A percentile compares a stretch with the other conserved stretches of the same genome.
Conservation (phyloP, 352 stramenopile genomes). For the Phytophthora citricola region DNA sequence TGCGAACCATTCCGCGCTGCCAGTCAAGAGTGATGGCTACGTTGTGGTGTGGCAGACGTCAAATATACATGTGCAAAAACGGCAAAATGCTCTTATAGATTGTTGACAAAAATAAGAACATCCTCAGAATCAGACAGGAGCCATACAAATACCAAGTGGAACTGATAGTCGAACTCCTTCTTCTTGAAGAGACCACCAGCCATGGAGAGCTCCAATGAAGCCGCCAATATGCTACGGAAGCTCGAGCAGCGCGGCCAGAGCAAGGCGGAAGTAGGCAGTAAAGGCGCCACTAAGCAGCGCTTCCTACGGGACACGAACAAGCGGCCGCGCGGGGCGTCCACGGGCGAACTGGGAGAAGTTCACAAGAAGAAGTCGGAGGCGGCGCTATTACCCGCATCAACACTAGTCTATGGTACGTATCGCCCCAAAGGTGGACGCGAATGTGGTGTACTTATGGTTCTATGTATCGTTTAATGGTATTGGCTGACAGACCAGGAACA, state of each 20-base stretch:
- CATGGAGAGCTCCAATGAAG: slow-evolving; percentile 18
- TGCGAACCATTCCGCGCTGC: slow-evolving; percentile 67
- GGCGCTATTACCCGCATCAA: neutral
- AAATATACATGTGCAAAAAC: neutral
- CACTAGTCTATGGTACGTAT: slow-evolving; percentile 14
- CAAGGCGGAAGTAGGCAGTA: neutral
- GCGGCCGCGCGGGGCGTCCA: slow-evolving; percentile 22
- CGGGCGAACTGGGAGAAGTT: slow-evolving; percentile 7
- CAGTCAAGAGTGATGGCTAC: slow-evolving; percentile 16
- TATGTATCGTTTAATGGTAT: slow-evolving; percentile 2
- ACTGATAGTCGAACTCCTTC: slow-evolving; percentile 1
- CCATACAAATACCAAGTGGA: neutral
- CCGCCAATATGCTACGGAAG: slow-evolving; percentile 12
- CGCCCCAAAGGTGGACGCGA: neutral
- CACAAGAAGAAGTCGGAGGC: slow-evolving; percentile 31
- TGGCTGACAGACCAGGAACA: slow-evolving; percentile 4
- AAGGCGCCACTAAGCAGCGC: neutral
- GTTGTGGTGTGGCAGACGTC: neutral
- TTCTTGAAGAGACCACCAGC: neutral
- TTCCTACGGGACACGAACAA: slow-evolving; percentile 33
- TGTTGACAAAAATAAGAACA: neutral
- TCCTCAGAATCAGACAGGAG: neutral
- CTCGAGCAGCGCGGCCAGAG: slow-evolving; percentile 13
- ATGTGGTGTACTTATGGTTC: too few relatives aligned
- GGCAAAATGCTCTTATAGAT: too few relatives aligned